Base-by-base conservation (phyloP, 176 grass and related monocot species). In the Triticum timopheevii region DNA sequence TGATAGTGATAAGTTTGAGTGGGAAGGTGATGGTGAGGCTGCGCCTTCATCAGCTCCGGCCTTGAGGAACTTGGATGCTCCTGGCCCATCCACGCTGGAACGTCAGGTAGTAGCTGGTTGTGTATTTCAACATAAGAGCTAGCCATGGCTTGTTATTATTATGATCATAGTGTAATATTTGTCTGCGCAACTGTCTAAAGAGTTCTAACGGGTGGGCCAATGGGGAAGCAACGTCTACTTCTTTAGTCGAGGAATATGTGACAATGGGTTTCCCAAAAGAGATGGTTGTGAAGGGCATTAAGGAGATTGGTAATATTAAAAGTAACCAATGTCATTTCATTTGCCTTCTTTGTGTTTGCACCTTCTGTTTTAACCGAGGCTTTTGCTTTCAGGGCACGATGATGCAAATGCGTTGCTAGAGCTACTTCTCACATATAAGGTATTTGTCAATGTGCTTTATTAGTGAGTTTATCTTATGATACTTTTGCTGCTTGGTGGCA, bases 371-470 rank as follows among this genome's bases (percentile, higher is more conserved):
- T 24, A 45, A 25, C 56, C 69, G 10, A 11, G 77, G 13, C 16
- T 64, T 82, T 92, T 86, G 8, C 52, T 86, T 79, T 79, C 83
- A 98, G 93, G 91, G 31, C 82, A 95, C 50, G 54, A 52, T 66
- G 87, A 95, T 82, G 63, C 90, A 16, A 93, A 95, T 35, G 83
- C 93, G 70, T 86, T 98, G 68, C 19, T 98, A 12, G 86, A 98
- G 45, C 84, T 90, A 74, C 86, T 98, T n/a, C 91, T 98, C 28
- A 98, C 91, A 27, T 91, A 95, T 77, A 24, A 86, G 80, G 96
- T 95, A 61, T 64, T 72, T 12, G 11, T 30, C 35, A 19, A n/a
- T 72, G 42, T 76, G 25, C 35, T 73, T 88, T 25, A 33, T 73
- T 27, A 84, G 28, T 65, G 16, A 52, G 19, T 64, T 90, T 58